Conservation (phyloP, 257 asterid genomes). For the Ophiorrhiza pumila region DNA sequence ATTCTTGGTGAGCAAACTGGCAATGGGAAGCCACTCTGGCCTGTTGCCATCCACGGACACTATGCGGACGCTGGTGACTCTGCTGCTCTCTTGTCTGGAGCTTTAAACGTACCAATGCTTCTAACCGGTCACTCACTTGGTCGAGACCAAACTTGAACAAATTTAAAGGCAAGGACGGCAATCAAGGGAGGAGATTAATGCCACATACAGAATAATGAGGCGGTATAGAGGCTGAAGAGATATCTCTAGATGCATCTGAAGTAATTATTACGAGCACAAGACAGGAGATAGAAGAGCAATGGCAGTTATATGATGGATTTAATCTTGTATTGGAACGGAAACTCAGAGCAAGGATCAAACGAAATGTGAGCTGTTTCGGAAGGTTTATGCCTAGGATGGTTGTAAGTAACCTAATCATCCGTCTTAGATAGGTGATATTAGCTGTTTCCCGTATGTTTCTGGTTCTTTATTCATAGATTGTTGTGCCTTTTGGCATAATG, state of each 20-base stretch:
- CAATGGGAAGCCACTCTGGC: constrained; percentile 83
- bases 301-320: constrained; percentile 98
- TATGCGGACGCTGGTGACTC: constrained; percentile 99
- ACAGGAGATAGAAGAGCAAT: constrained; percentile 98
- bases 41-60: constrained; percentile 96
- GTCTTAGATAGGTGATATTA: not conserved
- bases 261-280: constrained; percentile 89
- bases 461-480: not conserved
- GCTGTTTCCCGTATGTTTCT: not conserved
- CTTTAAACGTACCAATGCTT: constrained; percentile 97
- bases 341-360: constrained; percentile 87
- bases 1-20: constrained; percentile 98
- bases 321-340: constrained; percentile 92
- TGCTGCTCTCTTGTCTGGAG: constrained; percentile 86
- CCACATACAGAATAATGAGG: constrained; percentile 88
- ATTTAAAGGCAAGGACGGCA: constrained; percentile 82
- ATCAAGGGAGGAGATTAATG: constrained; percentile 87
- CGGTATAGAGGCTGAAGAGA: constrained; percentile 98
- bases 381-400: constrained; percentile 92
- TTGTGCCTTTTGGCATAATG: not conserved
- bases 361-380: constrained; percentile 97
- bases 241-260: constrained; percentile 89
- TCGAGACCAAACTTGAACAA: constrained; percentile 96
- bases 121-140: constrained; percentile 99
- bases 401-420: constrained; percentile 53